A percentile compares a stretch with the other conserved stretches of the same genome.
Evolutionary conservation across 371 early-diverging fungal species (phyloP).

Genomic region (Syncephalastrum sp.): DNA sequence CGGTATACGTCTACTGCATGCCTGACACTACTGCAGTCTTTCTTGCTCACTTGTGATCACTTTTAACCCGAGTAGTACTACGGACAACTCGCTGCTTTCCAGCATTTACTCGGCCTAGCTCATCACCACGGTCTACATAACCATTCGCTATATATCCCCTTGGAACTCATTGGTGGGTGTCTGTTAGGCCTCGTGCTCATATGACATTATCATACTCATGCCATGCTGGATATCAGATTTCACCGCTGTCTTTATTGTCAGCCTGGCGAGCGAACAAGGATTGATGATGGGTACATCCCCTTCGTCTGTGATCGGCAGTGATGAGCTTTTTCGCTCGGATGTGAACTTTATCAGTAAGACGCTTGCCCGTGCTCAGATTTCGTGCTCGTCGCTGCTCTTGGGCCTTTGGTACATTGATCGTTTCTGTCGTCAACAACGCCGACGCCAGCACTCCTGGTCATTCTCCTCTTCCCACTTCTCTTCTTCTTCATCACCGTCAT

Average conservation of each 20-base stretch:
- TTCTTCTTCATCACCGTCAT: too few relatives aligned
- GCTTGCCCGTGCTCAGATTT: conserved; percentile 50
- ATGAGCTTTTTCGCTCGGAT: conserved; percentile 16
- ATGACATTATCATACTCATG: background rate
- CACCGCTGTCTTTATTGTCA: conserved; percentile 51
- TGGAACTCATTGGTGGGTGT: conserved; percentile 51
- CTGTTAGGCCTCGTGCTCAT: background rate
- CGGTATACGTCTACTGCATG: conserved; percentile 15
- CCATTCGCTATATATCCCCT: conserved; percentile 45
- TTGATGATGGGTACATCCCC: conserved; percentile 27
- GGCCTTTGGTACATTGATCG: conserved; percentile 57
- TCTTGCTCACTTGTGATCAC: too few relatives aligned
- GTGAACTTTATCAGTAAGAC: conserved; percentile 55
- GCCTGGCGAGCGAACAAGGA: conserved; percentile 39
- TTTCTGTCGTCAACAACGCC: conserved; percentile 25
- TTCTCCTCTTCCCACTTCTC: too few relatives aligned
- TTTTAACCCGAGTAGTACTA: conserved; percentile 15
- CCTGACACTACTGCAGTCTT: too few relatives aligned
- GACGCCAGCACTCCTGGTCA: conserved; percentile 12
- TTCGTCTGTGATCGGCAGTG: background rate
- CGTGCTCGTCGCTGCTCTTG: conserved; percentile 52
- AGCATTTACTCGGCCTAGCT: conserved; percentile 20
- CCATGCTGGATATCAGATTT: conserved; percentile 29
- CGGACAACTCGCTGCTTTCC: conserved; percentile 28
- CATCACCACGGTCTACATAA: conserved; percentile 28